A percentile compares a stretch with the other conserved stretches of the same genome.
Conservation (phyloP, 306 rosid species). For the Gillenia trifoliata region DNA sequence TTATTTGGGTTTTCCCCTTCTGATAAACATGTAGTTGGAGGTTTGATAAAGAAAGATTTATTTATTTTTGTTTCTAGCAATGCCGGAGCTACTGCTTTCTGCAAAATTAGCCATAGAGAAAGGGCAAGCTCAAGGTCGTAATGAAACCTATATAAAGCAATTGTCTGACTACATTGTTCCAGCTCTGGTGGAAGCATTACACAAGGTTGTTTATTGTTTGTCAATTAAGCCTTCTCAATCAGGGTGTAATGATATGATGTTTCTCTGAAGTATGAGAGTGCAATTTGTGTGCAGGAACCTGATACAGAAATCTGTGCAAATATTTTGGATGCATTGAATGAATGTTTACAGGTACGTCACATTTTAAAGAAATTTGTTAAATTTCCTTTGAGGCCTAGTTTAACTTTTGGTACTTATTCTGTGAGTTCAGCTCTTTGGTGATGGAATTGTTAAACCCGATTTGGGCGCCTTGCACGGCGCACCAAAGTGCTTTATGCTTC, state of each 20-base stretch:
- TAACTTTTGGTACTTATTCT: neutral
- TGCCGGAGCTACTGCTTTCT: slow-evolving; percentile 93
- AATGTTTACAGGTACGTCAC: slow-evolving; percentile 77
- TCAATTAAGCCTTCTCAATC: neutral
- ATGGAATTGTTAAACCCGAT: neutral
- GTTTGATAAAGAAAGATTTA: neutral
- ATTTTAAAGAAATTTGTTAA: neutral
- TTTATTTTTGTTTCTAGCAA: slow-evolving; percentile 50
- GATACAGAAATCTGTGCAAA: slow-evolving; percentile 97
- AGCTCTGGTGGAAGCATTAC: slow-evolving; percentile 95
- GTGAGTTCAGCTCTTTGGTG: neutral
- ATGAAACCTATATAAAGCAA: slow-evolving; percentile 75
- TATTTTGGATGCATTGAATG: slow-evolving; percentile 89
- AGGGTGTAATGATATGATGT: neutral
- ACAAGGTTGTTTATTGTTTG: slow-evolving; percentile 46
- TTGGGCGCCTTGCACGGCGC: neutral
- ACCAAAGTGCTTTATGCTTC: neutral
- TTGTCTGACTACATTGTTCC: slow-evolving; percentile 84
- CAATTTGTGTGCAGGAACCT: slow-evolving; percentile 71
- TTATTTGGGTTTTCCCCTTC: neutral
- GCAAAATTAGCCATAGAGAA: slow-evolving; percentile 96
- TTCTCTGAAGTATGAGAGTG: slow-evolving; percentile 15
- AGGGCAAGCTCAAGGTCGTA: slow-evolving; percentile 90
- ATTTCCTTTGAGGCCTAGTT: neutral
- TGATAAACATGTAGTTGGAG: slow-evolving; percentile 1